Evolutionary conservation across 1,284 basidiomycete species (phyloP).

Genomic region (Trichosporon inkin): DNA sequence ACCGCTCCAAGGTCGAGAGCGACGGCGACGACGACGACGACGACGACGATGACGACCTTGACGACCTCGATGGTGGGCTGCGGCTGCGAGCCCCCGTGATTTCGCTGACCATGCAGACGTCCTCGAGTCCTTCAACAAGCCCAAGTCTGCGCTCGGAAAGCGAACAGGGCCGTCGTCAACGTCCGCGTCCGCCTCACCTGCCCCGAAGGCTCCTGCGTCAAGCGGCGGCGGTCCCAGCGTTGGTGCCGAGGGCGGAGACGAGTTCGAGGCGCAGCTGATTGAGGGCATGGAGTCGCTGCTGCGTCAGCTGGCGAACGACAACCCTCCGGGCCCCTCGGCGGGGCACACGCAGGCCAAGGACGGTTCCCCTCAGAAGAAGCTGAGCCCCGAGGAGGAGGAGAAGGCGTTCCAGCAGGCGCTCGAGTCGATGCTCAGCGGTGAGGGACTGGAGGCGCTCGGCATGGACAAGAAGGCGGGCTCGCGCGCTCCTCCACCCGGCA

Average conservation of each 20-base stretch:
- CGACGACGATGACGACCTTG: slow-evolving; percentile 2
- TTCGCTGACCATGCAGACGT: slow-evolving; percentile 33
- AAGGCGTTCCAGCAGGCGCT: slow-evolving; percentile 62
- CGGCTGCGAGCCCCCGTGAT: background rate
- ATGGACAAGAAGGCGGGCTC: slow-evolving; percentile 28
- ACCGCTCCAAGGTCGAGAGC: background rate
- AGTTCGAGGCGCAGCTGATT: slow-evolving; percentile 68
- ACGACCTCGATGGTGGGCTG: slow-evolving; percentile 1
- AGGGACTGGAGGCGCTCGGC: slow-evolving; percentile 60
- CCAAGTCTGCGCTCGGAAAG: slow-evolving; percentile 17
- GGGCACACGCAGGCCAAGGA: slow-evolving; percentile 2
- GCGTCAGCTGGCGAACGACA: slow-evolving; percentile 58
- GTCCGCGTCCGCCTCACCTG: slow-evolving; percentile 6
- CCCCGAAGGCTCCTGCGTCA: slow-evolving; percentile 12
- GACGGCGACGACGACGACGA: slow-evolving; percentile 2
- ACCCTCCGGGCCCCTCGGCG: slow-evolving; percentile 26
- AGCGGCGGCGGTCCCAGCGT: slow-evolving; percentile 23
- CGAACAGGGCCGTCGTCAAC: slow-evolving; percentile 4
- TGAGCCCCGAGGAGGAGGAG: slow-evolving; percentile 46
- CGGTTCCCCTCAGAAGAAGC: slow-evolving; percentile 14
- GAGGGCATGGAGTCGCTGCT: slow-evolving; percentile 82
- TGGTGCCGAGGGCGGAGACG: slow-evolving; percentile 41
- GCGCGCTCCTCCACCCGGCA: background rate
- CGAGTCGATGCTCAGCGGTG: slow-evolving; percentile 66
- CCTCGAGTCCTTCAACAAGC: slow-evolving; percentile 42